phyloP scores from a whole-genome alignment of 1,284 basidiomycete genomes.

The Pseudozyma sp. region DNA sequence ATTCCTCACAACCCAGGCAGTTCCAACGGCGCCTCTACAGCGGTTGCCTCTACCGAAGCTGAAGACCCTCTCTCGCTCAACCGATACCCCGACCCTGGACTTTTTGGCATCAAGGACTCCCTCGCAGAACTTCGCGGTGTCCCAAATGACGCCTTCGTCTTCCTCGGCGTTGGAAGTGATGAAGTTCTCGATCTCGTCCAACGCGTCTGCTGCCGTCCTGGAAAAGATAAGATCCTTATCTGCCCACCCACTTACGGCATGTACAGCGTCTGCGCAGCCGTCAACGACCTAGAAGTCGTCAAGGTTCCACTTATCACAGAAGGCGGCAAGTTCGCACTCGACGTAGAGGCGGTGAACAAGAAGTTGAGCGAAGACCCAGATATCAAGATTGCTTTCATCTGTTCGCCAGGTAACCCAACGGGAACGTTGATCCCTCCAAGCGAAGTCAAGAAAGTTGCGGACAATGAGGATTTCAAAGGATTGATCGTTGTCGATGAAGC shows the following conservation, averaged over 20 bases:
- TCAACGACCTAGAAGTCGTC: constrained; percentile 90
- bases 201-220: constrained; percentile 86
- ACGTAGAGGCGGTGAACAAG: constrained; percentile 61
- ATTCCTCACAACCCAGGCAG: constrained; percentile 47
- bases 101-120: constrained; percentile 81
- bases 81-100: constrained; percentile 87
- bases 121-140: constrained; percentile 75
- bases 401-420: constrained; percentile 97
- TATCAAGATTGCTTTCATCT: constrained; percentile 93
- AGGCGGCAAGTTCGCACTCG: constrained; percentile 80
- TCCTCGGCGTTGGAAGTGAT: constrained; percentile 95
- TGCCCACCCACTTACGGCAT: constrained; percentile 96
- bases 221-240: constrained; percentile 76
- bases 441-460: constrained; percentile 79
- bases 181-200: constrained; percentile 96
- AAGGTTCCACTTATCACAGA: constrained; percentile 83
- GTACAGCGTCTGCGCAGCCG: constrained; percentile 93
- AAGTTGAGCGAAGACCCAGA: constrained; percentile 54
- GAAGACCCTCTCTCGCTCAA: constrained; percentile 74
- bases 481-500: constrained; percentile 96
- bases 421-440: constrained; percentile 85
- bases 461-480: constrained; percentile 86
- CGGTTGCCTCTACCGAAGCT: constrained; percentile 21
- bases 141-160: constrained; percentile 74
- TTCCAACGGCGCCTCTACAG: constrained; percentile 17